A percentile compares a stretch with the other conserved stretches of the same genome.
Conservation (phyloP, 148 eudicot genomes). For the Rhododendron mucronatum region DNA sequence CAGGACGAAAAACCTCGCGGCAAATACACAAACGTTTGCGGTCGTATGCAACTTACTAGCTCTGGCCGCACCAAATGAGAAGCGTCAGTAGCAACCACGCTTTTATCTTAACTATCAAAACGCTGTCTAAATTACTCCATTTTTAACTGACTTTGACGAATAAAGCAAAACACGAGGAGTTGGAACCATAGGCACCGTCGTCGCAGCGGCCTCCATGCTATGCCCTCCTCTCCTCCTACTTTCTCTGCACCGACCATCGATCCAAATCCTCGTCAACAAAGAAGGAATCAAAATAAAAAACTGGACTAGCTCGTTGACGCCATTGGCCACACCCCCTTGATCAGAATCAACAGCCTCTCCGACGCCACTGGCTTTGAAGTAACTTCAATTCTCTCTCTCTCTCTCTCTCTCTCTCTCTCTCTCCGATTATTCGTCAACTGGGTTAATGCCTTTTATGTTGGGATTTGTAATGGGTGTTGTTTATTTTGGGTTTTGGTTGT, state of each 20-base stretch:
- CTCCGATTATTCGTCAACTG: not conserved
- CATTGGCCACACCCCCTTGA: conserved; percentile 85
- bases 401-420: not conserved
- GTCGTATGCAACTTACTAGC: no score
- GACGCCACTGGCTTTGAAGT: conserved; percentile 88
- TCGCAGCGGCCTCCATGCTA: no score
- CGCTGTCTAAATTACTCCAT: no score
- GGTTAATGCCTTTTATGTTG: not conserved
- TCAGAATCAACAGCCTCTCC: conserved; percentile 78
- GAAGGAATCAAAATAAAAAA: conserved; percentile 22
- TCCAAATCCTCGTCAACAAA: conserved; percentile 16
- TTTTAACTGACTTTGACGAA: no score
- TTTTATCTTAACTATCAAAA: no score
- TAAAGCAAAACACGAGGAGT: no score
- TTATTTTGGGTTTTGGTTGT: not conserved
- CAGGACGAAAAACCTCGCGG: no score
- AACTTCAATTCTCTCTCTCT: not conserved
- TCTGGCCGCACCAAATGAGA: no score
- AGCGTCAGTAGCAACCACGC: no score
- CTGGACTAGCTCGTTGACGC: conserved; percentile 54
- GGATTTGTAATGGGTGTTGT: not conserved
- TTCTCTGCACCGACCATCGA: conserved; percentile 14
- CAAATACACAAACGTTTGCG: no score
- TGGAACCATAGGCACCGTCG: no score
- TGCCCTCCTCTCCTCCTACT: conserved; percentile 38